Base-by-base conservation (phyloP, 805 yeast species). In the Suhomyces pyralidae region DNA sequence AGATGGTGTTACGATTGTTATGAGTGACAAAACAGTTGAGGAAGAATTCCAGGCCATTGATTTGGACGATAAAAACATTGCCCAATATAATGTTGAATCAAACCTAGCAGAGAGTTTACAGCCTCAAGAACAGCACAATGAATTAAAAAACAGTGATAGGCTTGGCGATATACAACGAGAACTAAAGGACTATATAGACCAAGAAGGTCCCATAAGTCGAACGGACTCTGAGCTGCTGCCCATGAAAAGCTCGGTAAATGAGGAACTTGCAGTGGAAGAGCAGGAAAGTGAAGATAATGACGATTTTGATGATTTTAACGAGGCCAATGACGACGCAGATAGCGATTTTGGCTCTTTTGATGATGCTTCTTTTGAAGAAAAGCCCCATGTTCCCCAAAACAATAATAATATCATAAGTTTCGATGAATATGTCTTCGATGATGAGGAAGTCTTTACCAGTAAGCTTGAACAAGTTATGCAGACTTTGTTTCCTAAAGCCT, bases 301-400 rank as follows among this genome's bases (percentile, higher is more conserved):
- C 38, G 53, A 53, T 17, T 50, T 50, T 44, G 55, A 53, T 28
- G 53, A 53, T 46, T 53, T 50, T 30, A 47, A 52, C 46, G 55
- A 49, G 34, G 55, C 52, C 40, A 64, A 54, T 10, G 65, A 54
- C 3, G 68, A 63, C 4, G 70, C 62, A 3, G 76, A 69, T 32
- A 71, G 67, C 49, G 73, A 69, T 48, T 73, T 73, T 51, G 78
- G 76, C 7, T 66, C 73, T 2, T 73, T 73, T 54, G 76, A 70
- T 51, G 69, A 70, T 47, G 73, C 68, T 1, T 65, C 70, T 0
- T 56, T 67, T 40, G 69, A 66, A 25, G 68, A 63, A 10, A 50
- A 60, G 30, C 61, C 58, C 34, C 34, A 46, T 7, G 24, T 10
- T 7, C 9, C 22, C 9, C 42, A 19, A 17, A 20, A 24, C 2